These are phyloP conservation scores for Microstegium vimineum DNA, from an alignment of 176 grass and related monocot genomes.

Conservation along the genomic window DNA sequence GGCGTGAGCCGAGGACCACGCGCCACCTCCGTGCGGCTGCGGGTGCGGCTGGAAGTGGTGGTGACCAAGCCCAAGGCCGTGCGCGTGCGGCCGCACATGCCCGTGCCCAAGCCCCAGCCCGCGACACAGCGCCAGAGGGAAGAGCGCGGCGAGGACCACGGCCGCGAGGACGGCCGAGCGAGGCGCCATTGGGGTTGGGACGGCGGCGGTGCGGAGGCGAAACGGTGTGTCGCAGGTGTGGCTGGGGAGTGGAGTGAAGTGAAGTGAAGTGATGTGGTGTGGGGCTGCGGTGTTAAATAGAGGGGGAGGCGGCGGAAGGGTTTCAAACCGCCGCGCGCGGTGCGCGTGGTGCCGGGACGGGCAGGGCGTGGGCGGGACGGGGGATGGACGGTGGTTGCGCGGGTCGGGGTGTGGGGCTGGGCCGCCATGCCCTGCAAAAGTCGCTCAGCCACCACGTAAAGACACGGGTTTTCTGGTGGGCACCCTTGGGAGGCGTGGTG, in stretches of 20 bases:
- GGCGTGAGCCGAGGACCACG: constrained; percentile 66
- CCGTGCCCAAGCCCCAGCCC: neutral
- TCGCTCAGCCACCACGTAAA: neutral
- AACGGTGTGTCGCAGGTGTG: neutral
- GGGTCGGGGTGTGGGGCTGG: neutral
- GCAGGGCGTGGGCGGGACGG: neutral
- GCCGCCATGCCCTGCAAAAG: constrained; percentile 15
- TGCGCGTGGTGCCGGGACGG: neutral
- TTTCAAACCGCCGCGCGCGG: constrained; percentile 42
- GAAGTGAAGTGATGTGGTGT: accelerated
- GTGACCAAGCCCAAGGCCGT: neutral
- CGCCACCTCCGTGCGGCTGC: constrained; percentile 30
- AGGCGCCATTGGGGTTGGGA: constrained; percentile 12
- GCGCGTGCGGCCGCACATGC: neutral
- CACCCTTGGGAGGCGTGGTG: constrained; percentile 24
- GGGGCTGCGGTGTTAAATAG: constrained; percentile 14
- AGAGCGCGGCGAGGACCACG: constrained; percentile 11
- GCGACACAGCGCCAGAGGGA: neutral
- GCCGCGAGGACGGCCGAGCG: neutral
- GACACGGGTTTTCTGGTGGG: constrained; percentile 40
- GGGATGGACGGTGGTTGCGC: neutral
- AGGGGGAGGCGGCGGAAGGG: neutral
- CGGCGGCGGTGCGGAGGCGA: neutral
- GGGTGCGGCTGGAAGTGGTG: neutral
- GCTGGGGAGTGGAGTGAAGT: neutral